A percentile compares a stretch with the other conserved stretches of the same genome.
These are phyloP conservation scores for Lizonia empirigonia DNA, from an alignment of 2,329 filamentous ascomycete genomes.

Conservation along the genomic window DNA sequence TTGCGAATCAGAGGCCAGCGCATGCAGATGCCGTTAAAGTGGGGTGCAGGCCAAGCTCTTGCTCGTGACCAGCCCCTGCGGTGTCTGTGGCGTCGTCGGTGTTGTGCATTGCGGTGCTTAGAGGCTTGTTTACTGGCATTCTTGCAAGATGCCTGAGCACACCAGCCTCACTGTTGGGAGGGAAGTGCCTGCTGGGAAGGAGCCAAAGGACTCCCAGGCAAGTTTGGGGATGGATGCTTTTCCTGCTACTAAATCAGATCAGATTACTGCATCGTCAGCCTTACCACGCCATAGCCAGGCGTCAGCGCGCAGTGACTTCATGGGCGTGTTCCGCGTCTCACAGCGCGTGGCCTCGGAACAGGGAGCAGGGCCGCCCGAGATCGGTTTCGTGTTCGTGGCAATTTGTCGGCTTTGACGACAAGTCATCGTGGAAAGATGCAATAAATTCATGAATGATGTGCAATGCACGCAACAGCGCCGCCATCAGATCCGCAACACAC, in stretches of 20 bases:
- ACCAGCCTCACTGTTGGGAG: constrained; percentile 1
- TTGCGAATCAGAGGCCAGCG: constrained; percentile 13
- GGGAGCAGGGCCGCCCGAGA: constrained; percentile 24
- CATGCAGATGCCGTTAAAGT: constrained; percentile 12
- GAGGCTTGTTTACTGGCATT: background rate
- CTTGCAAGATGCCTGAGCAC: background rate
- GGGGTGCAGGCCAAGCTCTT: constrained; percentile 14
- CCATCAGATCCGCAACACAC: constrained; percentile 1
- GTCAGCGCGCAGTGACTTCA: constrained; percentile 20
- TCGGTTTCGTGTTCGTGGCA: constrained; percentile 12
- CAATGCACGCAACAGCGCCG: background rate
- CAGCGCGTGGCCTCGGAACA: constrained; percentile 24
- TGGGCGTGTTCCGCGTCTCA: constrained; percentile 27
- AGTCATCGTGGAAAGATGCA: constrained; percentile 5
- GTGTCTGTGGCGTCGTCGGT: background rate
- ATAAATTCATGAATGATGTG: constrained; percentile 11
- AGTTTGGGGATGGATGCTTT: background rate
- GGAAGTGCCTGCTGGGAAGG: background rate
- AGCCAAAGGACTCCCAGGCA: background rate
- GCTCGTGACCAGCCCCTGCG: constrained; percentile 7
- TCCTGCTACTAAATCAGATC: constrained; percentile 11
- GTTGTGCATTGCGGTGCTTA: constrained; percentile 6
- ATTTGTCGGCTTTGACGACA: constrained; percentile 6
- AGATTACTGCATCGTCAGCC: constrained; percentile 23
- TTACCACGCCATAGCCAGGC: constrained; percentile 11